Evolutionary conservation across 352 stramenopile species (phyloP).

Genomic region (Globisporangium polare): DNA sequence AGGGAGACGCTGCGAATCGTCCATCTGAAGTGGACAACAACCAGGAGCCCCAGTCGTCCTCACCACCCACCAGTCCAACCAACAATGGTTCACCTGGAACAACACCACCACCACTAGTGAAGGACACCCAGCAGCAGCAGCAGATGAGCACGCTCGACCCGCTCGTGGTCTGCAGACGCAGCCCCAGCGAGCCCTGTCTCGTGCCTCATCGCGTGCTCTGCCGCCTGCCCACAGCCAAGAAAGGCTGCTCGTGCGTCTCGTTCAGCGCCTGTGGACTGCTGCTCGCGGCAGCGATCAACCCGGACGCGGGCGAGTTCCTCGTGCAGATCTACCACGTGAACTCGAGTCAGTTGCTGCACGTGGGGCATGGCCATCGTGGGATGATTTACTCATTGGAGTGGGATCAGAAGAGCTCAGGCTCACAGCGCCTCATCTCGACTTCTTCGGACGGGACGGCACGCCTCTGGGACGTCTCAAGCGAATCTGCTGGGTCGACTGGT

Average conservation of each 20-base stretch:
- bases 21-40: not conserved
- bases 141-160: constrained; percentile 15
- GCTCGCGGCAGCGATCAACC: constrained; percentile 41
- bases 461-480: constrained; percentile 30
- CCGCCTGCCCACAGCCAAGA: constrained; percentile 46
- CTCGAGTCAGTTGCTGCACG: constrained; percentile 28
- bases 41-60: not conserved
- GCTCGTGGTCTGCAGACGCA: constrained; percentile 29
- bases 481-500: not conserved
- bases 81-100: not conserved
- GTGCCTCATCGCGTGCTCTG: constrained; percentile 53
- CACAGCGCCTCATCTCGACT: constrained; percentile 37
- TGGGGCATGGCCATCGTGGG: constrained; percentile 40
- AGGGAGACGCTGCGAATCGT: not conserved
- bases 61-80: not conserved
- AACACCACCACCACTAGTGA: not conserved
- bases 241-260: constrained; percentile 48
- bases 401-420: constrained; percentile 13
- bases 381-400: constrained; percentile 66
- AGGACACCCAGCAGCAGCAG: not conserved
- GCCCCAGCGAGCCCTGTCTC: constrained; percentile 39
- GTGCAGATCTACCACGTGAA: constrained; percentile 47
- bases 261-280: constrained; percentile 61
- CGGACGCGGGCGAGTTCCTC: constrained; percentile 31
- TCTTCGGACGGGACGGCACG: constrained; percentile 57